Evolutionary conservation across 495 filamentous ascomycete genomes (phyloP).

Genomic region (Barbatosphaeria neglecta): DNA sequence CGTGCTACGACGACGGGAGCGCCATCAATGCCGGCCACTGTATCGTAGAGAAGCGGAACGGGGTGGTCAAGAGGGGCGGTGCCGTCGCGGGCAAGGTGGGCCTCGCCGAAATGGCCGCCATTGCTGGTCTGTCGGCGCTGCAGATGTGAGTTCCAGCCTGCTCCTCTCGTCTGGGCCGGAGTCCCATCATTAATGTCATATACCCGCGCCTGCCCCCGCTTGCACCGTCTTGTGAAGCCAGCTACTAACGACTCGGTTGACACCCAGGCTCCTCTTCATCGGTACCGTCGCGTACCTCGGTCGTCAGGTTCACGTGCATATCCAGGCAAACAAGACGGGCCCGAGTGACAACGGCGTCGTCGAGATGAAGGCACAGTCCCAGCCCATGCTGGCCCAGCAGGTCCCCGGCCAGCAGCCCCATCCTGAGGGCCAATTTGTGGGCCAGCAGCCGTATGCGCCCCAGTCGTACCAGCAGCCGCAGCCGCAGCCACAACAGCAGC

Average conservation of each 20-base stretch:
- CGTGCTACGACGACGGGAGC: slow-evolving; percentile 27
- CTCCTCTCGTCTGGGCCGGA: neutral
- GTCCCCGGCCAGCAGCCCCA: slow-evolving; percentile 8
- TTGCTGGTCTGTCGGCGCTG: slow-evolving; percentile 33
- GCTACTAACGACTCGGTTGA: neutral
- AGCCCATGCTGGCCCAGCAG: slow-evolving; percentile 16
- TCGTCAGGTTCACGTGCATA: slow-evolving; percentile 27
- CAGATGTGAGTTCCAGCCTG: slow-evolving; percentile 13
- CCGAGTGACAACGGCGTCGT: slow-evolving; percentile 13
- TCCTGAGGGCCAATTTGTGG: slow-evolving; percentile 4
- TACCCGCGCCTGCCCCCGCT: neutral
- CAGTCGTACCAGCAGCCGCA: slow-evolving; percentile 6
- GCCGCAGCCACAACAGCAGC: slow-evolving; percentile 7
- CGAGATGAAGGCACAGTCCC: slow-evolving; percentile 23
- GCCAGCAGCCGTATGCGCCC: neutral
- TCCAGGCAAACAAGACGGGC: slow-evolving; percentile 12
- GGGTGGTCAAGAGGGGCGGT: slow-evolving; percentile 10
- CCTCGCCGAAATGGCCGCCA: slow-evolving; percentile 21
- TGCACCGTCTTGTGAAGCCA: neutral
- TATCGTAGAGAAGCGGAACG: slow-evolving; percentile 9
- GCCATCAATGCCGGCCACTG: slow-evolving; percentile 24
- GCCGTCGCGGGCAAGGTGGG: slow-evolving; percentile 15
- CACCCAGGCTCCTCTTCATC: slow-evolving; percentile 29
- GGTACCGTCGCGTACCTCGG: slow-evolving; percentile 30
- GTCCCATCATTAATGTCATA: too few relatives aligned